These are phyloP conservation scores for Hanseniaspora sp. DNA, from an alignment of 1,139 yeast species.

Conservation along the genomic window DNA sequence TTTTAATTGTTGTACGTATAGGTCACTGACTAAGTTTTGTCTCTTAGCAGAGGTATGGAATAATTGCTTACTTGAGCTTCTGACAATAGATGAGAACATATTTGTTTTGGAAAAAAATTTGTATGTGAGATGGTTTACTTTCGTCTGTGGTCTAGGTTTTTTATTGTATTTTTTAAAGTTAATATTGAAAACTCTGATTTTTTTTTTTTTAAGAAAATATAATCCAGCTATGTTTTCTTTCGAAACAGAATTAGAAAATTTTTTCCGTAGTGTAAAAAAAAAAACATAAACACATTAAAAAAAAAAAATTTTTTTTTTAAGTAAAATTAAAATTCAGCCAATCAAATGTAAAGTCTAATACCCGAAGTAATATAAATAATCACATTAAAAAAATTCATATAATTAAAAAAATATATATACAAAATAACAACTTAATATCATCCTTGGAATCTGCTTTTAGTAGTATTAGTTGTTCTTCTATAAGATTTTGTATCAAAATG, in stretches of 20 bases:
- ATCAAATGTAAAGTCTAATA: too few species aligned
- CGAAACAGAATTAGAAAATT: too few species aligned
- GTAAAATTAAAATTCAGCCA: too few species aligned
- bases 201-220: too few species aligned
- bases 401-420: too few species aligned
- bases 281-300: too few species aligned
- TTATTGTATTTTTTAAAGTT: too few species aligned
- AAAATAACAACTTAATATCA: background rate
- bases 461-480: background rate
- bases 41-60: slow-evolving; percentile 18
- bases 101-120: too few species aligned
- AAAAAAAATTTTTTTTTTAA: too few species aligned
- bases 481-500: background rate
- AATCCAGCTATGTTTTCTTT: too few species aligned
- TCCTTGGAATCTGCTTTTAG: slow-evolving; percentile 2
- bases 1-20: slow-evolving; percentile 78
- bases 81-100: slow-evolving; percentile 11
- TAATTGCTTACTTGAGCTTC: slow-evolving; percentile 12
- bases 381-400: too few species aligned
- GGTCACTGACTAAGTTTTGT: slow-evolving; percentile 59
- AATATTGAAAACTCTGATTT: background rate
- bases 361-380: background rate
- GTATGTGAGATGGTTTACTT: background rate
- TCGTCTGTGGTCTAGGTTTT: background rate
- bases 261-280: background rate